phyloP scores from a whole-genome alignment of 768 basidiomycete species.

The Trametes cinnabarina region DNA sequence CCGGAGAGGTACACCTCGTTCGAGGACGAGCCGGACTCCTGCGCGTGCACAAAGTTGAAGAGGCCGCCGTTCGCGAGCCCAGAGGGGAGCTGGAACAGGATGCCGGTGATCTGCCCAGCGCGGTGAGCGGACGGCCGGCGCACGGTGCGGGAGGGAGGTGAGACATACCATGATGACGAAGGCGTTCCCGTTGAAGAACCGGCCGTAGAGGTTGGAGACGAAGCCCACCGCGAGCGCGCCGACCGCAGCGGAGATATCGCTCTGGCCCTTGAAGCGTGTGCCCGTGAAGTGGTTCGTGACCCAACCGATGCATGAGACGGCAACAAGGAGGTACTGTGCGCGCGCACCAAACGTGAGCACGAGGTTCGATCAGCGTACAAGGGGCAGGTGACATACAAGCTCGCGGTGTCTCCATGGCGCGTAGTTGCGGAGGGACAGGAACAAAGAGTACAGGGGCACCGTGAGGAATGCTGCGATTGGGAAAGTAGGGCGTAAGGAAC shows the following conservation, averaged over 20 bases:
- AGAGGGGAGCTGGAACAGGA: slow-evolving; percentile 82
- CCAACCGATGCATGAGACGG: slow-evolving; percentile 71
- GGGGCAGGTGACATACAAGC: slow-evolving; percentile 38
- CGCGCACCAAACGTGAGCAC: not conserved
- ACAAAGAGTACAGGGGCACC: slow-evolving; percentile 67
- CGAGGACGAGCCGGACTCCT: slow-evolving; percentile 46
- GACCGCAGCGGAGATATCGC: slow-evolving; percentile 76
- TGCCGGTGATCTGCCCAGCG: slow-evolving; percentile 56
- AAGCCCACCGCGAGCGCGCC: slow-evolving; percentile 83
- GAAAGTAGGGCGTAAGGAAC: not conserved
- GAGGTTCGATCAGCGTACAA: not conserved
- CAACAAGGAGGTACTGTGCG: slow-evolving; percentile 49
- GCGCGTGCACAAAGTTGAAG: slow-evolving; percentile 62
- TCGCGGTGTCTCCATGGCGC: slow-evolving; percentile 58
- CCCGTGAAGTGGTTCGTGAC: slow-evolving; percentile 72
- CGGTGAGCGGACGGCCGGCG: not conserved
- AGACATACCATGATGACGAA: slow-evolving; percentile 76
- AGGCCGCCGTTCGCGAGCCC: slow-evolving; percentile 80
- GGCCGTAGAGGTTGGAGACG: slow-evolving; percentile 73
- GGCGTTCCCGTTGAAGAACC: slow-evolving; percentile 68
- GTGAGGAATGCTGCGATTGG: slow-evolving; percentile 55
- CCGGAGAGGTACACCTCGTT: slow-evolving; percentile 58
- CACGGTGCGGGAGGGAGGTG: not conserved
- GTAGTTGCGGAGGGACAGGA: slow-evolving; percentile 63
- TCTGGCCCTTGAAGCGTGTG: slow-evolving; percentile 59